phyloP scores from a whole-genome alignment of 352 stramenopile species.

The Globisporangium canariense region DNA sequence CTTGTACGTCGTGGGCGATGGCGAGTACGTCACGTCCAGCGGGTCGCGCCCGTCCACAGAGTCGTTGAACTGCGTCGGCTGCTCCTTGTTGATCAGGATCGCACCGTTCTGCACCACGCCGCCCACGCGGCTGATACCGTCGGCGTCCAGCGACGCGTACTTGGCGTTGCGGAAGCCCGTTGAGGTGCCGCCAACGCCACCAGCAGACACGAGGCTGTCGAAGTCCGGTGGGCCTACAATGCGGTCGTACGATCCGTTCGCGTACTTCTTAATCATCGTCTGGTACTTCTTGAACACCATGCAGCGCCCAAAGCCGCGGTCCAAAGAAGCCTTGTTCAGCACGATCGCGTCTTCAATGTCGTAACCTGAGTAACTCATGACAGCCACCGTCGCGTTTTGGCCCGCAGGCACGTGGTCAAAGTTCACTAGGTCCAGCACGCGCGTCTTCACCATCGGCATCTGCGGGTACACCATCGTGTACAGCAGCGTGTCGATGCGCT shows the following conservation, averaged over 20 bases:
- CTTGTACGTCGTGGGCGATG: conserved; percentile 94
- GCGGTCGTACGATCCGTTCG: conserved; percentile 95
- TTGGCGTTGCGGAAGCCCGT: conserved; percentile 86
- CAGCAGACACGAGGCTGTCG: conserved; percentile 60
- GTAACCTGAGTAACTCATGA: conserved; percentile 99
- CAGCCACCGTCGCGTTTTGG: conserved; percentile 98
- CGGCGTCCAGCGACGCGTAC: conserved; percentile 93
- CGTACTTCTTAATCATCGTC: conserved; percentile 96
- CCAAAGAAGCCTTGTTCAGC: conserved; percentile 96
- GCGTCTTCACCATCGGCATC: conserved; percentile 99
- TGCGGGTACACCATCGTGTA: conserved; percentile 99
- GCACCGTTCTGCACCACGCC: conserved; percentile 90
- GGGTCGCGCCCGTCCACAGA: conserved; percentile 72
- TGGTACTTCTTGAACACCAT: conserved; percentile 99
- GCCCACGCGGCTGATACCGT: conserved; percentile 93
- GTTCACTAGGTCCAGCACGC: conserved; percentile 97
- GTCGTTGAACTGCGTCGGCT: conserved; percentile 93
- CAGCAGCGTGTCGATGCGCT: conserved; percentile 97
- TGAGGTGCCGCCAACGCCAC: conserved; percentile 19
- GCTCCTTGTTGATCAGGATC: conserved; percentile 99
- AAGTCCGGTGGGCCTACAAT: conserved; percentile 92
- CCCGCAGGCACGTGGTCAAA: conserved; percentile 98
- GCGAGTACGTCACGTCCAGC: conserved; percentile 78
- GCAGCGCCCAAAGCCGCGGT: conserved; percentile 98
- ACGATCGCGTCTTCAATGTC: conserved; percentile 99